These are phyloP conservation scores for Citropsis articulata DNA, from an alignment of 345 rosid species.

Conservation along the genomic window DNA sequence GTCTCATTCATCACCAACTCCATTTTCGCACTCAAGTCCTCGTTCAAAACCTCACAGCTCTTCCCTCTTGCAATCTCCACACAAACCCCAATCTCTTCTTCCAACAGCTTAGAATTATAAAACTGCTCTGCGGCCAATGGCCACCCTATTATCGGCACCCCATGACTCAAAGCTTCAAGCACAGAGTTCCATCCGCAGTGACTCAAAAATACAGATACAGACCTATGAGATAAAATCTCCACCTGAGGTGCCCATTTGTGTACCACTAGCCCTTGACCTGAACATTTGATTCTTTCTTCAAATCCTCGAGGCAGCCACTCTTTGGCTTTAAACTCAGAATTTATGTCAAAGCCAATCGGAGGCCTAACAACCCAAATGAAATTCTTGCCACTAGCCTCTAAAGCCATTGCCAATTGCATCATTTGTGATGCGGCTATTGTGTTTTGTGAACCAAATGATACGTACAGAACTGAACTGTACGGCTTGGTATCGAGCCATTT, in stretches of 20 bases:
- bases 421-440: no score
- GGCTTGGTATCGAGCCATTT: no score
- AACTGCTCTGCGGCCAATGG: constrained; percentile 25
- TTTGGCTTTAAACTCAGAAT: constrained; percentile 22
- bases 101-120: constrained; percentile 28
- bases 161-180: constrained; percentile 27
- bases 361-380: no score
- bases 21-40: constrained; percentile 39
- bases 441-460: no score
- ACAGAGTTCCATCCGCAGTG: constrained; percentile 45
- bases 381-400: no score
- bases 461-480: no score
- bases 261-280: constrained; percentile 18
- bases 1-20: constrained; percentile 51
- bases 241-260: constrained; percentile 31
- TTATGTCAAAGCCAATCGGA: constrained; percentile 23
- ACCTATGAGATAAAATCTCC: constrained; percentile 28
- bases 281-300: constrained; percentile 20
- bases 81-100: constrained; percentile 26
- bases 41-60: constrained; percentile 16
- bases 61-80: constrained; percentile 29
- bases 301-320: constrained; percentile 35
- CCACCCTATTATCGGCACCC: constrained; percentile 33
- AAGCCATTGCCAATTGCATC: no score
- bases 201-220: constrained; percentile 27